Base-by-base conservation (phyloP, 345 rosid species). In the Melaleuca quinquenervia region DNA sequence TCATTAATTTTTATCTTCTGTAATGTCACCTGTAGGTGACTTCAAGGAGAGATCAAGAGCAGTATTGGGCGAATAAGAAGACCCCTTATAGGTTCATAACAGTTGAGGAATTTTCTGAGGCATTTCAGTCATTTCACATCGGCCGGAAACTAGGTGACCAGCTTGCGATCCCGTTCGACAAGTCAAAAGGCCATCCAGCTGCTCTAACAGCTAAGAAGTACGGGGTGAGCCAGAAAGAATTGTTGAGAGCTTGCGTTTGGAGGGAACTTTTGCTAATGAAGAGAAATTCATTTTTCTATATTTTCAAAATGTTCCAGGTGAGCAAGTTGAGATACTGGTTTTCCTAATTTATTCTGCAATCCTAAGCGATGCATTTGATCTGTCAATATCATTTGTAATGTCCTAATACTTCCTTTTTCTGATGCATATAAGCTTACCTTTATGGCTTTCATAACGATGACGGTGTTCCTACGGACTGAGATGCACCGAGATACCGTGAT, bases 261-360 rank as follows among this genome's bases (percentile, higher is more conserved):
- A 91, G 97, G 90, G 98, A 96, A 89, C 87, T 80, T 85, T 89
- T 95, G 88, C 94, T 96, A 58, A 96, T 96, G 98, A 96, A 94
- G 93, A 94, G 99, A 86, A 95, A 95, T 88, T 94, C 95, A 4
- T 95, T 96, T 85, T 87, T 94, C 90, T 95, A 96, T 86, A 86
- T 93, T 48, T 96, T 95, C 91, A 94, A 90, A 86, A 86, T 90
- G 87, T 16, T 50, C 45, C 94, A 91, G 86, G 95, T 92, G 87
- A 64, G 88, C 7, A 26, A 58, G 70, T 58, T 58, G 29, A 14
- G 5, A n/a, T 26, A 45, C 83, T 11, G 52, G 83, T 82, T 41
- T 52, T 26, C 54, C 49, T 76, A 41, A 0, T 11, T 5, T 58
- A 27, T 16, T 58, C 70, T 12, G 8, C 32, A 26, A n/a, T 26